Evolutionary conservation across 192 early-diverging fungal species (phyloP).

Genomic region (Paraglomus occultum): DNA sequence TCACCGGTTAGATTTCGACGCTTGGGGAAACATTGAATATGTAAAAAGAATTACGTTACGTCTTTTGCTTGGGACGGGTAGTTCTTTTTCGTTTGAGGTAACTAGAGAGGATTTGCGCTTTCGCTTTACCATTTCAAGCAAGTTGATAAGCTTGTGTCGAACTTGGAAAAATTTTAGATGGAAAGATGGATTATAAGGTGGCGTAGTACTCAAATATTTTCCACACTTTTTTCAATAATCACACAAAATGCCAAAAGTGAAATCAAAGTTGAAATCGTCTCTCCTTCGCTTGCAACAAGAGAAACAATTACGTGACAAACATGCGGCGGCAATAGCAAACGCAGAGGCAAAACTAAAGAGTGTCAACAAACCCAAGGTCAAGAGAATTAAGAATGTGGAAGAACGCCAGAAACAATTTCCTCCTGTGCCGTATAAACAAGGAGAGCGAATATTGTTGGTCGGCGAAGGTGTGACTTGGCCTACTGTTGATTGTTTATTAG

Average conservation of each 20-base stretch:
- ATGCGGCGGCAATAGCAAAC: neutral
- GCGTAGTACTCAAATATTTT: too few relatives aligned
- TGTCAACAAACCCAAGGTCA: neutral
- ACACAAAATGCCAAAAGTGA: conserved; percentile 22
- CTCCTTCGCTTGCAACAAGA: conserved; percentile 25
- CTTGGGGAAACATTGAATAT: too few relatives aligned
- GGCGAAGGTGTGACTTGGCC: conserved; percentile 59
- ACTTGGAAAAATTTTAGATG: too few relatives aligned
- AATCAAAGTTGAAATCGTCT: conserved; percentile 22
- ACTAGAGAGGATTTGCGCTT: too few relatives aligned
- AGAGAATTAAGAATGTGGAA: neutral
- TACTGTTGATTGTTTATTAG: neutral
- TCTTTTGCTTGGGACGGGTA: too few relatives aligned
- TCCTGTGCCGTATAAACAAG: conserved; percentile 48
- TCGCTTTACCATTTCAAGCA: too few relatives aligned
- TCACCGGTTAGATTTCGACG: too few relatives aligned
- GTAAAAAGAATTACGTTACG: too few relatives aligned
- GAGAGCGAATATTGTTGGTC: conserved; percentile 68
- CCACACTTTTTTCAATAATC: too few relatives aligned
- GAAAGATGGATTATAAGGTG: too few relatives aligned
- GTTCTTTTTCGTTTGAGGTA: too few relatives aligned
- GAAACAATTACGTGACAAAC: conserved; percentile 1
- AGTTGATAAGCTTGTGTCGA: too few relatives aligned
- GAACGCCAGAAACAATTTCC: conserved; percentile 15
- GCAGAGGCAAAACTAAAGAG: neutral